Evolutionary conservation across 805 yeast genomes (phyloP).

Genomic region (Barnettozyma siamensis): DNA sequence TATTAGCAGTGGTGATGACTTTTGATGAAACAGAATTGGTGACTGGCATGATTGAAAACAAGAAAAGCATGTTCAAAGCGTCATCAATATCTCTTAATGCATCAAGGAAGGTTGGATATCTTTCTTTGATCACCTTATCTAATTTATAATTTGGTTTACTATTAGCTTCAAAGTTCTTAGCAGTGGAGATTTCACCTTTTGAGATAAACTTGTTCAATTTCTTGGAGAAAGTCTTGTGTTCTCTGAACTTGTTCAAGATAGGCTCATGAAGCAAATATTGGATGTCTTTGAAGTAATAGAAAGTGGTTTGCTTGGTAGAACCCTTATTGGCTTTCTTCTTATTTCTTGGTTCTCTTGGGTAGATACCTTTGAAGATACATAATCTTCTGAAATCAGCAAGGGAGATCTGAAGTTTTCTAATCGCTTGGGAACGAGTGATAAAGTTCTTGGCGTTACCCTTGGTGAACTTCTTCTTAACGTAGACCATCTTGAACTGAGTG

Average conservation of each 20-base stretch:
- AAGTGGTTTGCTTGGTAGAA: slow-evolving; percentile 93
- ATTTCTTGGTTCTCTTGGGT: slow-evolving; percentile 93
- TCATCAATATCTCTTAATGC: slow-evolving; percentile 93
- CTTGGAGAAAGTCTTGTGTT: slow-evolving; percentile 90
- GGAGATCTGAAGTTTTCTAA: slow-evolving; percentile 84
- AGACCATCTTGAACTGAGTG: slow-evolving; percentile 10
- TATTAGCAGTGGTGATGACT: slow-evolving; percentile 83
- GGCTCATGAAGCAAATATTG: slow-evolving; percentile 96
- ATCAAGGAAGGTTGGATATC: slow-evolving; percentile 91
- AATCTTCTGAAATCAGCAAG: slow-evolving; percentile 94
- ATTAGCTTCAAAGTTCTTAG: slow-evolving; percentile 74
- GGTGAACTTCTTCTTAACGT: slow-evolving; percentile 73
- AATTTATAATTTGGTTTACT: slow-evolving; percentile 73
- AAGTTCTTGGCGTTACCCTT: slow-evolving; percentile 89
- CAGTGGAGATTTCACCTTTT: slow-evolving; percentile 85
- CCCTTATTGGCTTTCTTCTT: slow-evolving; percentile 97
- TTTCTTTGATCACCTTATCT: slow-evolving; percentile 87
- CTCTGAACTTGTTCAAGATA: slow-evolving; percentile 82
- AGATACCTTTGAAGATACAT: slow-evolving; percentile 96
- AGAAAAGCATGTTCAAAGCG: slow-evolving; percentile 89
- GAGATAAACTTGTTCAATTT: slow-evolving; percentile 87
- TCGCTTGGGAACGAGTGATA: slow-evolving; percentile 92
- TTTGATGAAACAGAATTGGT: slow-evolving; percentile 74
- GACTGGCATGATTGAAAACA: slow-evolving; percentile 93
- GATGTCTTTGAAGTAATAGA: slow-evolving; percentile 89